Conservation (phyloP, 1,139 yeast genomes). For the Hansenula lynferdii region DNA sequence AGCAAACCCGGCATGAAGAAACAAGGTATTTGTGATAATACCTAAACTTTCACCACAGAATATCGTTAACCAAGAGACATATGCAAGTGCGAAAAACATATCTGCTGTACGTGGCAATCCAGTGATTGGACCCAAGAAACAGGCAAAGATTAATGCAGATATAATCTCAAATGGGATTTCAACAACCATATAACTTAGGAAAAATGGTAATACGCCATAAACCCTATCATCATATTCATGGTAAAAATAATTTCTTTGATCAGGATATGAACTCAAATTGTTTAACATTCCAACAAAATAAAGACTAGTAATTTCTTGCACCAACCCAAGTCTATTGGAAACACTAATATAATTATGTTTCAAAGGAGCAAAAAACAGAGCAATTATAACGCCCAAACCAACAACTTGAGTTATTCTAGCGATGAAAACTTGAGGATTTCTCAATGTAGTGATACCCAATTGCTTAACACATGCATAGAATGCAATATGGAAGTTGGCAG, state of each 20-base stretch:
- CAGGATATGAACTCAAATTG: conserved; percentile 71
- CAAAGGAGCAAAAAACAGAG: conserved; percentile 71
- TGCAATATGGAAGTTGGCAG: conserved; percentile 30
- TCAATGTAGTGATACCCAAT: conserved; percentile 14
- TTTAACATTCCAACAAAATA: conserved; percentile 80
- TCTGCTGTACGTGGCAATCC: conserved; percentile 70
- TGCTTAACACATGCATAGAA: conserved; percentile 22
- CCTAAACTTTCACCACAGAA: conserved; percentile 85
- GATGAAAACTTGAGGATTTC: conserved; percentile 52
- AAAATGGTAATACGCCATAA: conserved; percentile 66
- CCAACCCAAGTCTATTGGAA: conserved; percentile 63
- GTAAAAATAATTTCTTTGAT: conserved; percentile 70
- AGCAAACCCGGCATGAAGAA: conserved; percentile 75
- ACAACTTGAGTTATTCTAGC: conserved; percentile 66
- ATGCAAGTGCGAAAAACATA: conserved; percentile 62
- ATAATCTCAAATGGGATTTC: conserved; percentile 72
- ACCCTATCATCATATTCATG: conserved; percentile 76
- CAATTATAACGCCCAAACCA: conserved; percentile 60
- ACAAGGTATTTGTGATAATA: conserved; percentile 67
- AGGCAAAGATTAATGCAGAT: conserved; percentile 54
- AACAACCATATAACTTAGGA: conserved; percentile 55
- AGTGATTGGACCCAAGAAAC: conserved; percentile 59
- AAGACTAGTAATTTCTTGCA: conserved; percentile 68
- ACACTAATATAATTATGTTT: conserved; percentile 54
- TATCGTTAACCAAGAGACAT: conserved; percentile 50